Evolutionary conservation across 1,284 basidiomycete genomes (phyloP), one percentile per base, ranked within the genome.

Genomic region (Ganoderma resinaceum): DNA sequence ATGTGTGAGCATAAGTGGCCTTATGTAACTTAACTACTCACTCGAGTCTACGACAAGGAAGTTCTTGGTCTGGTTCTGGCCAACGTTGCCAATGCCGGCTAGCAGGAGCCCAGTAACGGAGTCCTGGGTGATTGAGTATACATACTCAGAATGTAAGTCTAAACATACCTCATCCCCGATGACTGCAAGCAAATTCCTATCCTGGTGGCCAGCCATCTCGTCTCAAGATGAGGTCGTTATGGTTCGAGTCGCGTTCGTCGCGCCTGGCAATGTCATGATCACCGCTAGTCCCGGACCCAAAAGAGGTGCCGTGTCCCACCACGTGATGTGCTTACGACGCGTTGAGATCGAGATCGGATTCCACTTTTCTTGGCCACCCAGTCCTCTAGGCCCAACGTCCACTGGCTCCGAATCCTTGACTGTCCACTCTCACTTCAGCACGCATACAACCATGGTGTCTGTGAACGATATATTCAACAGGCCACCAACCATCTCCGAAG

Each of bases 51-150:
- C 97, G 40, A 98, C 90, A 62, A 98, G 84, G 79, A 98, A 98
- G 85, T 98, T 98, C 91, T 97, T 97, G 86, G 92, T 94, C 82
- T 95, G 94, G 65, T 93, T 87, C 70, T 93, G 89, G 75, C 93
- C 91, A 72, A 98, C 86, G 80, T 98, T 92, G 1, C 96, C 96
- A 65, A 98, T 90, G 52, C 96, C 96, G 16, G 96, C 96, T 61
- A 98, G 87, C 58, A 98, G 87, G 23, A 98, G 86, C 52, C 96
- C 96, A 0, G 96, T 98, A 71, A 98, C 94, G 2, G 96, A 95
- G 82, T 98, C 97, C 96, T 98, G 76, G 18, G 23, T 26, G 11
- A 33, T 43, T 67, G 61, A 66, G 62, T 3, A 61, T 42, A 59
- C 31, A 61, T 43, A n/a, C 7, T 65, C 33, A 7, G 14, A 55